Base-by-base conservation (phyloP, 75 land plant species). In the Selaginella moellendorffii region DNA sequence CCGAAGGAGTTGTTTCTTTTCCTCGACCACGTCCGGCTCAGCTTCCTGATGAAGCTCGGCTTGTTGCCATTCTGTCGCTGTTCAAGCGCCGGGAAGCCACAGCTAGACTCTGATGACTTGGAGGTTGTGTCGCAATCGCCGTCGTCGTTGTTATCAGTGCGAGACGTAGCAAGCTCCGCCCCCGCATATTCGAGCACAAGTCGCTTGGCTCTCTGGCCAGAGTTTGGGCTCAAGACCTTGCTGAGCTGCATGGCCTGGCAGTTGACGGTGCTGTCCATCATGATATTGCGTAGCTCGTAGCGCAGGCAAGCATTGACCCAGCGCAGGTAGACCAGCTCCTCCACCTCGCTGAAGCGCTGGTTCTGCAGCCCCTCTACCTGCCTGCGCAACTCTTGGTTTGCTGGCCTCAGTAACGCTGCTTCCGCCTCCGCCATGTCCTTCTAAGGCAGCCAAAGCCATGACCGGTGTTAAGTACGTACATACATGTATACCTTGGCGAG, bases 321-420 rank as follows among this genome's bases (percentile, higher is more conserved):
- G 17, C 59, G 59, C 24, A 56, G 24, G 59, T 56, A 56, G n/a
- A 56, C 59, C 8, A 56, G 19, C 59, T 56, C 59, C n/a, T 56
- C 59, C 59, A 56, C 59, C 59, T 56, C 59, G 21, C 59, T 56
- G 24, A 56, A 56, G 8, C 59, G 19, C 8, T 56, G 5, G 21
- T 24, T 56, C 24, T 56, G 59, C 59, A 56, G 59, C 8, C 23
- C n/a, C 24, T 56, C 59, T n/a, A 56, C 59, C 19, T 56, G 59
- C 59, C 24, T 56, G 24, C 59, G 24, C 2, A 56, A 21, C 8
- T 56, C 59, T 24, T 56, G 17, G 9, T 56, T 56, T 19, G n/a
- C 59, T 2, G 25, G 21, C 24, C n/a, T 56, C 59, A 56, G n/a
- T 56, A 19, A 8, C 24, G 21, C n/a, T 21, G 59, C 59, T 56